Evolutionary conservation across 2,329 filamentous ascomycete species (phyloP).

Genomic region (Alternaria rosae): DNA sequence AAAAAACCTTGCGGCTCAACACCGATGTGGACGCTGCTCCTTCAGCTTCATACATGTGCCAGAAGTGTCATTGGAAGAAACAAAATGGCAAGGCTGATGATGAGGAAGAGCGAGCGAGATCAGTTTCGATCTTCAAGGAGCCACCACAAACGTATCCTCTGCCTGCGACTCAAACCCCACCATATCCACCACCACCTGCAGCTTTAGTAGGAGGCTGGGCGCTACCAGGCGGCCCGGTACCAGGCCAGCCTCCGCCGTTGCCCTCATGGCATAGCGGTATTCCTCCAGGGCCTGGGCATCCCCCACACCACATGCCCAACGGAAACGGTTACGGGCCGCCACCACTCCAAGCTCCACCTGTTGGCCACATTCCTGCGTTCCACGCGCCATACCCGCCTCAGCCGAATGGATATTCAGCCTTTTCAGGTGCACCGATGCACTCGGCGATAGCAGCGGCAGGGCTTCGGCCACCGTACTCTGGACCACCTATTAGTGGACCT

Average conservation of each 20-base stretch:
- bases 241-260: constrained; percentile 40
- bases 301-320: constrained; percentile 40
- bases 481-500: constrained; percentile 36
- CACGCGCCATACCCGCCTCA: constrained; percentile 44
- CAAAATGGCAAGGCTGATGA: constrained; percentile 46
- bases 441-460: constrained; percentile 38
- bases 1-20: constrained; percentile 29
- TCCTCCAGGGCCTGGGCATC: constrained; percentile 31
- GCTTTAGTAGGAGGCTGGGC: constrained; percentile 32
- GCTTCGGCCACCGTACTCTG: constrained; percentile 39
- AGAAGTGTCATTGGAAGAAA: constrained; percentile 59
- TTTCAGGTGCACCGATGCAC: constrained; percentile 40
- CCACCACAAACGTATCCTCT: constrained; percentile 44
- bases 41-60: constrained; percentile 50
- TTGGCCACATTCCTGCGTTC: constrained; percentile 39
- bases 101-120: constrained; percentile 39
- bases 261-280: constrained; percentile 41
- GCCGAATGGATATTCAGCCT: constrained; percentile 45
- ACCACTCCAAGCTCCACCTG: constrained; percentile 31
- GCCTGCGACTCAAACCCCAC: constrained; percentile 41
- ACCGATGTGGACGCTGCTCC: constrained; percentile 27
- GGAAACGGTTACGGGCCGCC: constrained; percentile 38
- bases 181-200: constrained; percentile 29
- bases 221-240: constrained; percentile 26
- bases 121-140: constrained; percentile 38